Evolutionary conservation across 768 basidiomycete genomes (phyloP).

Genomic region (Antrodiella citrinella): DNA sequence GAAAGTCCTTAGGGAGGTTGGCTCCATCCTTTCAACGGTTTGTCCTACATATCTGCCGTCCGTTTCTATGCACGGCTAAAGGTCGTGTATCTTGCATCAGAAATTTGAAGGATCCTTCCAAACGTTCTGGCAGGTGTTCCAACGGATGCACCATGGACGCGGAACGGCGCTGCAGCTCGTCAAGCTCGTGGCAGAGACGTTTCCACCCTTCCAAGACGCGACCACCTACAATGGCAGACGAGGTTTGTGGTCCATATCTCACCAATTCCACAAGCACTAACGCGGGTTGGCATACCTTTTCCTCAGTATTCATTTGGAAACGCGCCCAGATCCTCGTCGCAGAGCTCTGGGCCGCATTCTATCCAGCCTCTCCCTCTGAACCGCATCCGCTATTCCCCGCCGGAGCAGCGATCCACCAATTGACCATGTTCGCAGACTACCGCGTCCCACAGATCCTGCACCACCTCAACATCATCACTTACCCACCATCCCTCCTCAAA

Average conservation of each 20-base stretch:
- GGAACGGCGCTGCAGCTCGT: conserved; percentile 72
- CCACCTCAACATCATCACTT: conserved; percentile 68
- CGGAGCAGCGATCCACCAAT: conserved; percentile 54
- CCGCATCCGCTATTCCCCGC: conserved; percentile 71
- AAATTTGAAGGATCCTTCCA: conserved; percentile 64
- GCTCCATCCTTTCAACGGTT: conserved; percentile 62
- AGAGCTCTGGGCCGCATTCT: conserved; percentile 90
- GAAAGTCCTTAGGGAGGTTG: conserved; percentile 70
- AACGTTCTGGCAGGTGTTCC: conserved; percentile 57
- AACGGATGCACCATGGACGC: conserved; percentile 37
- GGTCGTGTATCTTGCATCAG: conserved; percentile 25
- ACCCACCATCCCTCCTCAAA: conserved; percentile 52
- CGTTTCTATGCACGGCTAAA: conserved; percentile 1
- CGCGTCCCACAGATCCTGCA: conserved; percentile 88
- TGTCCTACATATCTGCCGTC: conserved; percentile 18
- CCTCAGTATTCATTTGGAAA: conserved; percentile 77
- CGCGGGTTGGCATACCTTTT: background rate
- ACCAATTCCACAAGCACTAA: background rate
- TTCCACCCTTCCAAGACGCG: conserved; percentile 75
- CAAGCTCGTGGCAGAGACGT: conserved; percentile 56
- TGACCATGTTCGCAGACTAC: conserved; percentile 95
- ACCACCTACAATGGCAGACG: conserved; percentile 44
- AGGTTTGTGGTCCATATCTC: conserved; percentile 33
- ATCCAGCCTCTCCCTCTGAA: conserved; percentile 36
- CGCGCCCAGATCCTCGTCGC: conserved; percentile 88